Evolutionary conservation across 2,329 filamentous ascomycete species (phyloP).

Genomic region (Xylaria digitata): DNA sequence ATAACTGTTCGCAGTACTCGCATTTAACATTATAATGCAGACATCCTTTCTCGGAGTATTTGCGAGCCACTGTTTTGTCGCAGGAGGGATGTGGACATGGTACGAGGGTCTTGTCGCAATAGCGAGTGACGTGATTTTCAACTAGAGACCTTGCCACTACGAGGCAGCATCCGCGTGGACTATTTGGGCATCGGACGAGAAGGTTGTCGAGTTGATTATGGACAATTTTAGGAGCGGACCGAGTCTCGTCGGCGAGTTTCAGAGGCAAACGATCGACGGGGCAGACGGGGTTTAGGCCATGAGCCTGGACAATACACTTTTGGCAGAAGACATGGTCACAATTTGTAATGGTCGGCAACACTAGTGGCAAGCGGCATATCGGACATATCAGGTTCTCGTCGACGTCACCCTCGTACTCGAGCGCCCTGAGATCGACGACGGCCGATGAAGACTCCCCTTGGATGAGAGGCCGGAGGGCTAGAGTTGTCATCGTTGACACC

Average conservation of each 20-base stretch:
- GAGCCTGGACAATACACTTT: constrained; percentile 62
- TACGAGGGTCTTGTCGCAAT: constrained; percentile 67
- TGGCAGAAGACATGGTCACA: constrained; percentile 76
- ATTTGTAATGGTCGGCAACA: constrained; percentile 69
- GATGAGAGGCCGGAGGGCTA: constrained; percentile 45
- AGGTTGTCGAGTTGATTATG: constrained; percentile 71
- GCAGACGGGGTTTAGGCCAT: constrained; percentile 59
- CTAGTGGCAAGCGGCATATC: constrained; percentile 70
- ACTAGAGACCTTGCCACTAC: constrained; percentile 65
- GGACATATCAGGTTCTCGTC: constrained; percentile 64
- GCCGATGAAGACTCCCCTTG: constrained; percentile 35
- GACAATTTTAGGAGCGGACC: constrained; percentile 59
- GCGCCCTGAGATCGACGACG: constrained; percentile 57
- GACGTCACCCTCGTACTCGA: constrained; percentile 56
- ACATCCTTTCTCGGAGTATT: constrained; percentile 64
- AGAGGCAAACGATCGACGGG: constrained; percentile 66
- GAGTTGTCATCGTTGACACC: constrained; percentile 41
- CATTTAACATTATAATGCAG: constrained; percentile 65
- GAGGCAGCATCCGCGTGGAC: constrained; percentile 61
- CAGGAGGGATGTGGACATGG: constrained; percentile 67
- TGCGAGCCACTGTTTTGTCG: constrained; percentile 62
- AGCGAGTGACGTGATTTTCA: constrained; percentile 65
- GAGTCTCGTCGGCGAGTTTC: constrained; percentile 50
- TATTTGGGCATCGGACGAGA: constrained; percentile 68
- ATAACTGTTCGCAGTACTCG: constrained; percentile 62